These are phyloP conservation scores for Pseudogymnoascus pannorum DNA, from an alignment of 2,329 filamentous ascomycete species.

Conservation along the genomic window DNA sequence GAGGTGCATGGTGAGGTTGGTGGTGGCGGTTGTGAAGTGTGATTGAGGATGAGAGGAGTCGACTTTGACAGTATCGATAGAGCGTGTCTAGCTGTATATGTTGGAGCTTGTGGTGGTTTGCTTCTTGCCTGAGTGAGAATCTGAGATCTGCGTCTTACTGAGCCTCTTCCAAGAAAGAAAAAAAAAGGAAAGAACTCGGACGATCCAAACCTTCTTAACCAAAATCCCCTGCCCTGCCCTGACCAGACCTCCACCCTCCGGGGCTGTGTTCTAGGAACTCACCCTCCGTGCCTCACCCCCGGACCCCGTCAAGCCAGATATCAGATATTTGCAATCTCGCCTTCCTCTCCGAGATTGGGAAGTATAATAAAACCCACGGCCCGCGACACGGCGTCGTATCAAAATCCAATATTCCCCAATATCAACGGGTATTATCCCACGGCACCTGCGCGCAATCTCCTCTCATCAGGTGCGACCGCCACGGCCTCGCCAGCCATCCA, in stretches of 20 bases:
- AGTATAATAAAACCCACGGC: neutral
- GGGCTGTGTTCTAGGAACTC: neutral
- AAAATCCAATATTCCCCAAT: neutral
- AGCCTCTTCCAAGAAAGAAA: neutral
- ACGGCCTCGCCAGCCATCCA: neutral
- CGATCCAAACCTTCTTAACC: conserved; percentile 1
- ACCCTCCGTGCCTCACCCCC: neutral
- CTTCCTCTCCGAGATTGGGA: neutral
- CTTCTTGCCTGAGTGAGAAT: neutral
- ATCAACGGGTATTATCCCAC: neutral
- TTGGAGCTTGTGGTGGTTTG: neutral
- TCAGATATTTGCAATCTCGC: neutral
- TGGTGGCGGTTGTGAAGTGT: neutral
- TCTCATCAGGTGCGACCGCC: neutral
- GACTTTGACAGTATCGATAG: neutral
- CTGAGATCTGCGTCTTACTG: neutral
- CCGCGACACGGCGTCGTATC: neutral
- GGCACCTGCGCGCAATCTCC: neutral
- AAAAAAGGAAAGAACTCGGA: neutral
- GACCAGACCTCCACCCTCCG: neutral
- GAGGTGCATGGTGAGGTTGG: conserved; percentile 12
- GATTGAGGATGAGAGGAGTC: neutral
- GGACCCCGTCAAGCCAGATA: neutral
- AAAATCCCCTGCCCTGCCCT: neutral
- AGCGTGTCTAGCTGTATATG: neutral